These are phyloP conservation scores for Plasmodium vinckei DNA, from an alignment of 169 alveolate species.

Conservation along the genomic window DNA sequence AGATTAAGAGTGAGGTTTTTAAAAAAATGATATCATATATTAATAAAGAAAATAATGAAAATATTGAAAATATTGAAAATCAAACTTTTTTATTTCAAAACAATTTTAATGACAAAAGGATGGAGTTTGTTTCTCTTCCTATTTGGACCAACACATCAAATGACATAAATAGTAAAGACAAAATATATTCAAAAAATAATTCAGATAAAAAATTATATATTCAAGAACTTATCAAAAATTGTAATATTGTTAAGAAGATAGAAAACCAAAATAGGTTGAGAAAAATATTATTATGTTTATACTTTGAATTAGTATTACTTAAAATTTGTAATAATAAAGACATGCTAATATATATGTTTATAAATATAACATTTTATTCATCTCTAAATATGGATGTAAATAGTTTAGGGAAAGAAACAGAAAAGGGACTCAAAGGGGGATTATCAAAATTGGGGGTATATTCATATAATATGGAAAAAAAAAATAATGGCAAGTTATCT, in stretches of 20 bases:
- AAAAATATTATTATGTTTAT: constrained; percentile 43
- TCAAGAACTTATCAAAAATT: constrained; percentile 31
- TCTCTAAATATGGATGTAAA: constrained; percentile 11
- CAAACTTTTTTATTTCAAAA: constrained; percentile 16
- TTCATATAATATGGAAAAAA: constrained; percentile 5
- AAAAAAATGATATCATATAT: constrained; percentile 5
- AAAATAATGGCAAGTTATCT: neutral
- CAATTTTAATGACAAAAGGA: neutral
- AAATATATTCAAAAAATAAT: constrained; percentile 12
- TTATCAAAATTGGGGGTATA: neutral
- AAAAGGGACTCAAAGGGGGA: neutral
- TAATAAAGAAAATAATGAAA: neutral
- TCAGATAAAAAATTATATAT: constrained; percentile 46
- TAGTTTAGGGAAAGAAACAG: neutral
- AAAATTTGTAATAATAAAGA: constrained; percentile 45
- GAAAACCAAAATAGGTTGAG: constrained; percentile 67
- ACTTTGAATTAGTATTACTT: constrained; percentile 47
- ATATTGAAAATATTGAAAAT: constrained; percentile 19
- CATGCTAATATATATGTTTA: constrained; percentile 41
- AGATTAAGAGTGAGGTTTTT: neutral
- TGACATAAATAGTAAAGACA: neutral
- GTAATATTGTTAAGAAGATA: constrained; percentile 22
- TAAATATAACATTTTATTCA: constrained; percentile 56
- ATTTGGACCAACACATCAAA: too few relatives aligned
- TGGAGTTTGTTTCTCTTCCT: neutral